Evolutionary conservation across 306 rosid genomes (phyloP), one percentile per base, ranked within the genome.

Genomic region (Gastrolobium bilobum): DNA sequence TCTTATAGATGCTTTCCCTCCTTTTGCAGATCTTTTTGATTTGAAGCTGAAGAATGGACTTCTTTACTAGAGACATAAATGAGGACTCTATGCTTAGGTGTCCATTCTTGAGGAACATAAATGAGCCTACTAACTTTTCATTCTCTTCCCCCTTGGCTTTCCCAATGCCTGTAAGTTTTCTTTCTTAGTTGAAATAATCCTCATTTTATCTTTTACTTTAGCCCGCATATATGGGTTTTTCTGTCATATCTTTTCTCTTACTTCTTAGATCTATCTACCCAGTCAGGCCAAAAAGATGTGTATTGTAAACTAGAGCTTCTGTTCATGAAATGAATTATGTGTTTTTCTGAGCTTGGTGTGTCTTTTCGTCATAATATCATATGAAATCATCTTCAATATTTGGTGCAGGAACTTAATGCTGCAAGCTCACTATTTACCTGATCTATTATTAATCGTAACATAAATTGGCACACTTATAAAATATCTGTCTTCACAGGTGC

Each of bases 21-120:
- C 0, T 10, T 73, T 44, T 83, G 88, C 87, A 89, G 97, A 82
- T 68, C 65, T 73, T 46, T 71, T 68, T 26, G 52, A 10, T 69
- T 58, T 26, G 69, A 79, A 33, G 70, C 48, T 26, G 75, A 68
- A 79, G 56, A 58, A 95, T 95, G 98, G 97, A 91, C 29, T 81
- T 77, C 71, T 68, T 90, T 83, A 60, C 87, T 70, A 78, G 93
- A 78, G 91, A 85, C 75, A 34, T 84, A 44, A 86, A 79, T 14
- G 94, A 84, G 63, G 96, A 92, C 63, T 86, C 90, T 29, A 69
- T 91, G 62, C 94, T 87, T 73, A 84, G 91, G 78, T 95, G 99
- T 61, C 99, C 99, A 14, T 95, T 95, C 89, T 79, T 95, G 90
- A 88, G 99, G 84, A 95, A 95, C 92, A 95, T 95, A 82, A 92